Evolutionary conservation across 768 basidiomycete genomes (phyloP), one percentile per base, ranked within the genome.

Genomic region (Mycena kentingensis): DNA sequence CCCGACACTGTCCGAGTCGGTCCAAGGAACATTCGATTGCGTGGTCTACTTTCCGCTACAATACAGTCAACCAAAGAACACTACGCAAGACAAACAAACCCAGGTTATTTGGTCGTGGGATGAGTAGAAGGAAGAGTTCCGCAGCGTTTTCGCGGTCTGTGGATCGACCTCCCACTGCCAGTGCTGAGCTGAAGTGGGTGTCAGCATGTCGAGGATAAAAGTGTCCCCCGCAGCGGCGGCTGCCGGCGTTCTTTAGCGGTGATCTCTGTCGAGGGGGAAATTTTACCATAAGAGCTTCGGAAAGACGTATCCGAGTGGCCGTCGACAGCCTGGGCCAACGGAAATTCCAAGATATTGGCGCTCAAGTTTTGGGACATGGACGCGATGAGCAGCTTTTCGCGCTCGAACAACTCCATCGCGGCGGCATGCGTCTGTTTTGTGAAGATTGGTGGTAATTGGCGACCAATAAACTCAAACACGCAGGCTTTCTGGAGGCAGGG

Each of bases 281-380:
- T 29, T 8, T 10, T 39, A 65, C 78, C 49, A 58, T 66, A 55
- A 26, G 69, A 60, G 62, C 82, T 83, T 28, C 70, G 71, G 60
- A 87, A 87, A 1, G 66, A 73, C 27, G 82, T 84, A 8, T 66
- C 64, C 3, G 63, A 56, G n/a, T 71, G 60, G 6, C 77, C 75
- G 67, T 87, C 84, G 4, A 85, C 84, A 3, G 82, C 84, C 61
- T 70, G 67, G 12, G 80, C 82, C 22, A 75, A 73, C 24, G 83
- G 67, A 64, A 77, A 70, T 2, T 62, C 54, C 32, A 79, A 55
- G 60, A 82, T 83, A 58, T 74, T 63, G 15, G 55, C 37, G 41
- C 63, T 67, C 19, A 62, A 61, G 22, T 67, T 60, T 24, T 66
- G 62, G 12, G 73, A 75, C 19, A 85, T 60, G 12, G 48, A 35